Evolutionary conservation across 805 yeast species (phyloP), one percentile per base, ranked within the genome.

Genomic region (Wickerhamomyces alni): DNA sequence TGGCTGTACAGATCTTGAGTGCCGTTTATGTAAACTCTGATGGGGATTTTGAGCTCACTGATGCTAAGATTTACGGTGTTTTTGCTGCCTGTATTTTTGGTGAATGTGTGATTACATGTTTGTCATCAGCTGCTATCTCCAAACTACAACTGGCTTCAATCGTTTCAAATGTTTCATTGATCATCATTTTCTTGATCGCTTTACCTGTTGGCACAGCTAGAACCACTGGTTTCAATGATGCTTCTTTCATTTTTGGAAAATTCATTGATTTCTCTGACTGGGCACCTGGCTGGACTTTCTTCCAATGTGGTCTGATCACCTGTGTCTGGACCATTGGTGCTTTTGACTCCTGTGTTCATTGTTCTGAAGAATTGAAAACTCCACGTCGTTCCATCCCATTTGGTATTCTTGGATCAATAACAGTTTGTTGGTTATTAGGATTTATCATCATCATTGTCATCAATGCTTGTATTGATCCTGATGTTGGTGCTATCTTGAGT

Each of bases 241-340:
- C 75, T 10, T 41, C 54, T 13, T 77, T 65, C 54, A 78, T 80
- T 37, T 81, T 80, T 56, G 77, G 75, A 25, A 55, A 68, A 35
- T 64, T 69, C 28, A 60, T 69, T 19, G 77, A 75, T 51, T 55
- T 54, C 35, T 63, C 75, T 21, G 69, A 65, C 30, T 80, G 83
- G 78, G 67, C 75, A 11, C 57, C 56, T 27, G 86, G 84, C 24
- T 77, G 80, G 77, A 66, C 74, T 65, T 55, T 65, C 48, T 56
- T 70, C 39, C 61, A 75, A 49, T 57, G 54, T 35, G 63, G 71
- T 17, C 74, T 78, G 71, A 70, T 76, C 72, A 79, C 86, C 0
- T 77, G 80, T 4, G 72, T 81, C 45, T 82, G 89, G 88, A 78
- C 85, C 16, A 80, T 81, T 58, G 83, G 84, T 27, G 80, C 83